Percentiles rank a stretch among this genome's conserved stretches.
Conservation (phyloP, 108 stramenopile genomes). For the Aurantiochytrium sp. region DNA sequence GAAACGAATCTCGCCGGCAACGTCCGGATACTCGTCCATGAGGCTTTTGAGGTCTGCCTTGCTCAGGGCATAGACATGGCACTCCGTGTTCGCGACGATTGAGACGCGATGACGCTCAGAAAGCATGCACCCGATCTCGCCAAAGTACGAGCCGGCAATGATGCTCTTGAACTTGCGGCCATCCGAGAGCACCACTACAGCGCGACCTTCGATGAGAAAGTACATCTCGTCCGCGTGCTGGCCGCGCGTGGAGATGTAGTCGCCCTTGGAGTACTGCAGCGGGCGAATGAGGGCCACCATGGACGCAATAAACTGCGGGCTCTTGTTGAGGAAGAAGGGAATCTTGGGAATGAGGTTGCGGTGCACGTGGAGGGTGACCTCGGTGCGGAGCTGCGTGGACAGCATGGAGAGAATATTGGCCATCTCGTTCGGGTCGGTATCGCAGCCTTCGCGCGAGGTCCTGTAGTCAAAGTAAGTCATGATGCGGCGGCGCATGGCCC, state of each 20-base stretch:
- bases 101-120: neutral
- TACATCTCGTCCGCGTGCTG: slow-evolving; percentile 55
- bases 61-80: neutral
- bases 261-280: slow-evolving; percentile 49
- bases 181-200: slow-evolving; percentile 40
- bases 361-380: slow-evolving; percentile 47
- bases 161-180: slow-evolving; percentile 43
- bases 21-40: slow-evolving; percentile 6
- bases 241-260: slow-evolving; percentile 50
- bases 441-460: neutral
- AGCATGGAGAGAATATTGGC: slow-evolving; percentile 44
- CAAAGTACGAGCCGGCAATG: slow-evolving; percentile 50
- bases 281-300: slow-evolving; percentile 39
- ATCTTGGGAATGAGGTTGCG: slow-evolving; percentile 42
- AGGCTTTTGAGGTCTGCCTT: neutral
- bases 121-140: slow-evolving; percentile 52
- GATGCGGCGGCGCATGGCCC: slow-evolving; percentile 16
- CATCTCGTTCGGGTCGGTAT: slow-evolving; percentile 44
- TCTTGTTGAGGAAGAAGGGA: slow-evolving; percentile 47
- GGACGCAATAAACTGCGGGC: slow-evolving; percentile 50
- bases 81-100: neutral
- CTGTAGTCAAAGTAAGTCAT: neutral
- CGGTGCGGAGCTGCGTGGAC: slow-evolving; percentile 35
- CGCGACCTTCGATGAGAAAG: slow-evolving; percentile 45
- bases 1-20: neutral